Base-by-base conservation (phyloP, 306 rosid species). In the Cicer judaicum region DNA sequence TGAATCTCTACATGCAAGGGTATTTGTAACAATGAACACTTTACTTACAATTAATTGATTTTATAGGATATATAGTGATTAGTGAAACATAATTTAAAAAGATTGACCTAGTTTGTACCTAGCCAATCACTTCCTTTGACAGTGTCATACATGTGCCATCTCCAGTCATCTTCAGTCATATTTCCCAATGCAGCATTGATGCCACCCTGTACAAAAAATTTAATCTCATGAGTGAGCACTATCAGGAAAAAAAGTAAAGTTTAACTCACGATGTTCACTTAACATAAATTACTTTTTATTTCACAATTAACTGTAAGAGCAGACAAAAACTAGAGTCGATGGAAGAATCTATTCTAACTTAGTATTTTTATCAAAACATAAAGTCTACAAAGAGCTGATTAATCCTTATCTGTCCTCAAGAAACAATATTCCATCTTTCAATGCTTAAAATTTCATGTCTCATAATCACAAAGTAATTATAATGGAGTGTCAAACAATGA, bases 91-190 rank as follows among this genome's bases (percentile, higher is more conserved):
- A 46, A 12, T 46, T 66, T 40, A 50, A 54, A 50, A 54, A 74
- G 18, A 53, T 24, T 59, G 42, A 6, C 38, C 2, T 15, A 54
- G 74, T 43, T 47, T 7, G 19, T 78, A 91, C 98, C 97, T 50
- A 91, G 86, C 96, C 98, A 93, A 79, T 93, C 98, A 75, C 98
- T 93, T 84, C 97, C 97, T 77, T 93, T 93, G 75, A 93, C 97
- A 16, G 97, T 93, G 85, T 91, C 98, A 38, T 93, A 93, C 97
- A 93, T 93, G 87, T 93, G 98, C 93, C 98, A 93, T 84, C 98
- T 91, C 97, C 97, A 91, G 82, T 93, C 98, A 86, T 91, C 98
- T 84, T 93, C 98, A 6, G 83, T 55, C 98, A 93, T 90, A 80
- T 93, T 90, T 78, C 98, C 98, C 77, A 93, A 75, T 48, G 98